These are phyloP conservation scores for Henckelia pumila DNA, from an alignment of 257 asterid species.

Conservation along the genomic window DNA sequence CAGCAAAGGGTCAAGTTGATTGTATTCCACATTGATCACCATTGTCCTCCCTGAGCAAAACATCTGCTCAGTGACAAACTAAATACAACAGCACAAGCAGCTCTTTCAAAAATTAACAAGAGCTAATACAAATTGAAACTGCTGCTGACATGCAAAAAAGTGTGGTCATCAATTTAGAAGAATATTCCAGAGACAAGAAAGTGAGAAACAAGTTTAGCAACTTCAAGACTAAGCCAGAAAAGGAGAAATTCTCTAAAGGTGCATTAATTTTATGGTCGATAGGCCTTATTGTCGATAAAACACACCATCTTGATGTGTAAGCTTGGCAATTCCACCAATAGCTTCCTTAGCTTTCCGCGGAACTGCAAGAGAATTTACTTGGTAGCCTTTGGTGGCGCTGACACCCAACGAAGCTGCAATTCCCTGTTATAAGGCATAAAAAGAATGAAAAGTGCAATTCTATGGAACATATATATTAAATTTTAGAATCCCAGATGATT, in stretches of 20 bases:
- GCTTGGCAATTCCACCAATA: constrained; percentile 93
- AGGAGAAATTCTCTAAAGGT: neutral
- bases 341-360: constrained; percentile 99
- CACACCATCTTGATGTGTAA: constrained; percentile 88
- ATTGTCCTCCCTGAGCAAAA: constrained; percentile 73
- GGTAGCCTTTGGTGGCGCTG: constrained; percentile 76
- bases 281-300: constrained; percentile 16
- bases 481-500: constrained; percentile 8
- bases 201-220: neutral
- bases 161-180: neutral
- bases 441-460: neutral
- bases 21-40: constrained; percentile 99
- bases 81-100: no score
- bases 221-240: neutral
- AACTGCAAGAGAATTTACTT: constrained; percentile 97
- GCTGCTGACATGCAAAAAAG: neutral
- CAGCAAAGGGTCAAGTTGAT: constrained; percentile 97
- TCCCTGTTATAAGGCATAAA: constrained; percentile 46
- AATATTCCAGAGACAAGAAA: neutral
- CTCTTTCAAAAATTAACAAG: neutral
- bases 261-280: neutral
- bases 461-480: constrained; percentile 9
- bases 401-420: constrained; percentile 95
- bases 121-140: neutral
- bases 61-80: neutral